Conservation (phyloP, 2,329 filamentous ascomycete species). For the Trichoderma gracile region DNA sequence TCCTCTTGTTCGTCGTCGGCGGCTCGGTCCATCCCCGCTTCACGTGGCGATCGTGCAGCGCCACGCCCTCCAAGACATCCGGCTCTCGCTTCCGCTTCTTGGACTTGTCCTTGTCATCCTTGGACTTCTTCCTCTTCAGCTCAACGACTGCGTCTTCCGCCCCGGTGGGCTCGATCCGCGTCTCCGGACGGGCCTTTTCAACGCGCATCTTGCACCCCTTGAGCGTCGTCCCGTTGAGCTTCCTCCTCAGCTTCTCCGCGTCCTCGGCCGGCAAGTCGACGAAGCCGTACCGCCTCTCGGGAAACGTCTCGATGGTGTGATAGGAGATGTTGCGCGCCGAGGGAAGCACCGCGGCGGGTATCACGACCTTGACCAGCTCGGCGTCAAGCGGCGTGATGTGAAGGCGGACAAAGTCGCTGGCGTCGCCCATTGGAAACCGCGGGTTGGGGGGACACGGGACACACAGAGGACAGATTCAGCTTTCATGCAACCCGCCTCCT, state of each 20-base stretch:
- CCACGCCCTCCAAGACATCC: constrained; percentile 63
- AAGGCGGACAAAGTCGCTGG: constrained; percentile 49
- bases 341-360: constrained; percentile 67
- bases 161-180: constrained; percentile 40
- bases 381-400: constrained; percentile 87
- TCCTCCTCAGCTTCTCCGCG: constrained; percentile 88
- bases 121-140: constrained; percentile 41
- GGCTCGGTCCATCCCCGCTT: constrained; percentile 88
- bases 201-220: constrained; percentile 84
- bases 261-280: constrained; percentile 78
- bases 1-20: constrained; percentile 50
- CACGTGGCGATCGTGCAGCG: constrained; percentile 74
- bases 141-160: constrained; percentile 38
- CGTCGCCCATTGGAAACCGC: constrained; percentile 23
- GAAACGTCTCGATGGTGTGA: constrained; percentile 81
- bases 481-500: not conserved
- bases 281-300: constrained; percentile 88
- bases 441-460: no score
- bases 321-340: constrained; percentile 81
- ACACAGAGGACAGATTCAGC: not conserved
- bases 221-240: constrained; percentile 81
- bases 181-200: constrained; percentile 70
- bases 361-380: constrained; percentile 68
- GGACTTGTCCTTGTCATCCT: constrained; percentile 38
- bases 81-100: constrained; percentile 55